These are phyloP conservation scores for Leucaena leucocephala DNA, from an alignment of 306 rosid genomes.

Conservation along the genomic window DNA sequence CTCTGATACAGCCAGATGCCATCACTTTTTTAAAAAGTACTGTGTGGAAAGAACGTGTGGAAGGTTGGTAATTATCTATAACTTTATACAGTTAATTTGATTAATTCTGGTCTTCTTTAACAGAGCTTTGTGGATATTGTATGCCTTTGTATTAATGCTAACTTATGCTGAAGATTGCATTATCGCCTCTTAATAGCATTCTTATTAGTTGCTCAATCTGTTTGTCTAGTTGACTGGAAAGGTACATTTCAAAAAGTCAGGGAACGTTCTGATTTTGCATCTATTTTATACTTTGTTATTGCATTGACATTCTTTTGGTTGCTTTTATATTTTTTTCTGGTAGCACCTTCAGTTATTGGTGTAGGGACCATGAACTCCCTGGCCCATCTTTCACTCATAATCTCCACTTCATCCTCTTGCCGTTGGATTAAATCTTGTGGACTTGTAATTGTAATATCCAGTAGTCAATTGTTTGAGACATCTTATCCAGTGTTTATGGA, in stretches of 20 bases:
- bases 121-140: background rate
- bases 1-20: conserved; percentile 77
- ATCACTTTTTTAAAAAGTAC: conserved; percentile 80
- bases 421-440: background rate
- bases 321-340: background rate
- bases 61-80: conserved; percentile 59
- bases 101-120: conserved; percentile 5
- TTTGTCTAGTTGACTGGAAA: conserved; percentile 9
- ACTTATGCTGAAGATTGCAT: background rate
- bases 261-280: conserved; percentile 13
- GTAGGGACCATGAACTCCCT: background rate
- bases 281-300: background rate
- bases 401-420: background rate
- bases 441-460: background rate
- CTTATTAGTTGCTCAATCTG: background rate
- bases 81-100: conserved; percentile 9
- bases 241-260: background rate
- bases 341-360: background rate
- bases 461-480: background rate
- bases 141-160: background rate
- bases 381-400: background rate
- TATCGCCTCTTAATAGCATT: background rate
- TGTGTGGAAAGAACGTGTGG: conserved; percentile 96
- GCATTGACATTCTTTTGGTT: conserved; percentile 1
- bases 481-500: background rate